Percentiles rank a stretch among this genome's conserved stretches.
phyloP scores from a whole-genome alignment of 2,329 filamentous ascomycete genomes.

The Ascochyta fabae region DNA sequence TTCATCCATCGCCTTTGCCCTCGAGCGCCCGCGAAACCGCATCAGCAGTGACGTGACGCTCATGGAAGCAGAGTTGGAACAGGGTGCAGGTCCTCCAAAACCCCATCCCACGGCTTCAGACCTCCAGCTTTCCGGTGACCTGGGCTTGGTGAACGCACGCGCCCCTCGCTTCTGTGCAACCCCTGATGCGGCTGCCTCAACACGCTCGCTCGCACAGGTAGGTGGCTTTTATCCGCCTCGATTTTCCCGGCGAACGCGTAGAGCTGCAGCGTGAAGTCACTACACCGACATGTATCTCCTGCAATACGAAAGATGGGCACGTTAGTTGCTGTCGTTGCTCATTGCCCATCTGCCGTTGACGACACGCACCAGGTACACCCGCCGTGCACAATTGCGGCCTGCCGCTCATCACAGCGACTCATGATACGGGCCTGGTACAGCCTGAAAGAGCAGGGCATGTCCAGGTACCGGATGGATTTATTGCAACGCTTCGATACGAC shows the following conservation, averaged over 20 bases:
- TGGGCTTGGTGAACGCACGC: slow-evolving; percentile 25
- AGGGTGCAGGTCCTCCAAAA: slow-evolving; percentile 9
- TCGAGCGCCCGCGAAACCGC: too few relatives aligned
- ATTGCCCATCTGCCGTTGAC: slow-evolving; percentile 2
- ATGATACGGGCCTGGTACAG: neutral
- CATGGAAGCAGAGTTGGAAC: neutral
- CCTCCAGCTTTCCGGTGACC: slow-evolving; percentile 28
- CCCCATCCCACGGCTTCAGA: slow-evolving; percentile 19
- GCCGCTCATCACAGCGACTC: slow-evolving; percentile 16
- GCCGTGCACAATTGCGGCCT: slow-evolving; percentile 10
- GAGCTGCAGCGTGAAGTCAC: slow-evolving; percentile 7
- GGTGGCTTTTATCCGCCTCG: slow-evolving; percentile 7
- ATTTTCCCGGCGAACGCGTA: slow-evolving; percentile 5
- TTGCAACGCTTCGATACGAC: slow-evolving; percentile 28
- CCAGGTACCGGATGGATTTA: neutral
- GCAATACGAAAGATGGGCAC: neutral
- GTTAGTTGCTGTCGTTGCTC: neutral
- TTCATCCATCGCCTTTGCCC: too few relatives aligned
- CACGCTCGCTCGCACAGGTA: neutral
- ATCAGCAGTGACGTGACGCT: too few relatives aligned
- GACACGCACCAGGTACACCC: slow-evolving; percentile 6
- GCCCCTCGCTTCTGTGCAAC: slow-evolving; percentile 25
- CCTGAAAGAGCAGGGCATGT: slow-evolving; percentile 4
- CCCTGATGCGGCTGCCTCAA: slow-evolving; percentile 23
- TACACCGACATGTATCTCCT: neutral